These are phyloP conservation scores for Piper longum DNA, from an alignment of 164 flowering plant genomes.

Conservation along the genomic window DNA sequence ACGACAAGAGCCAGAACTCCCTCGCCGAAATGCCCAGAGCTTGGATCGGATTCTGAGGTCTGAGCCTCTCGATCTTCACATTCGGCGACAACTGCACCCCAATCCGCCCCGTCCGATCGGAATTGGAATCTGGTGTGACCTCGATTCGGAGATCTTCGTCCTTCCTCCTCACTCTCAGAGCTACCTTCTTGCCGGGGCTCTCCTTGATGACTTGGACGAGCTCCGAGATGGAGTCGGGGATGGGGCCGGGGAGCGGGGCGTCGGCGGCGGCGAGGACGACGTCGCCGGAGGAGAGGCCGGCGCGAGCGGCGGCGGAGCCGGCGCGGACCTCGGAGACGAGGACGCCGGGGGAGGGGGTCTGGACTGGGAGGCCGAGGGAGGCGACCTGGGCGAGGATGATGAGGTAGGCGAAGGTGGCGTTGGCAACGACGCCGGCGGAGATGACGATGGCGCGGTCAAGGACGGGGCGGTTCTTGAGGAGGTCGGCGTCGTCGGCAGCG, in stretches of 20 bases:
- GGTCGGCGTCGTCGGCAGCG: conserved; percentile 72
- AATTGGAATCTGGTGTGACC: conserved; percentile 67
- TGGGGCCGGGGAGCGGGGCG: conserved; percentile 32
- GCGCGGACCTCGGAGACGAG: conserved; percentile 78
- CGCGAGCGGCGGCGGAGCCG: conserved; percentile 75
- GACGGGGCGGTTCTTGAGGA: conserved; percentile 82
- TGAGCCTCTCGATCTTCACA: conserved; percentile 40
- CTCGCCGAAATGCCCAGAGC: conserved; percentile 40
- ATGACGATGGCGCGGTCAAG: conserved; percentile 70
- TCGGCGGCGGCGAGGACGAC: conserved; percentile 65
- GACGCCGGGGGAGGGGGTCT: conserved; percentile 82
- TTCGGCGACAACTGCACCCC: conserved; percentile 89
- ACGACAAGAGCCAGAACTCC: conserved; percentile 71
- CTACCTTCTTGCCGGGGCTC: conserved; percentile 51
- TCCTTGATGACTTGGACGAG: conserved; percentile 67
- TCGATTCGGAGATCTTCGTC: conserved; percentile 33
- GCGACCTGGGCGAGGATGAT: conserved; percentile 70
- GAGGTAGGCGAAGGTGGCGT: conserved; percentile 64
- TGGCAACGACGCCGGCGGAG: conserved; percentile 92
- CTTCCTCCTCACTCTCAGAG: conserved; percentile 55
- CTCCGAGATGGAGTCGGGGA: conserved; percentile 42
- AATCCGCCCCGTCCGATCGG: conserved; percentile 76
- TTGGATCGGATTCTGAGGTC: conserved; percentile 37
- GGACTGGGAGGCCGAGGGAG: conserved; percentile 84
- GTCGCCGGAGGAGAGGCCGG: conserved; percentile 80